Base-by-base conservation (phyloP, 2,329 filamentous ascomycete species). In the Capronia americana region DNA sequence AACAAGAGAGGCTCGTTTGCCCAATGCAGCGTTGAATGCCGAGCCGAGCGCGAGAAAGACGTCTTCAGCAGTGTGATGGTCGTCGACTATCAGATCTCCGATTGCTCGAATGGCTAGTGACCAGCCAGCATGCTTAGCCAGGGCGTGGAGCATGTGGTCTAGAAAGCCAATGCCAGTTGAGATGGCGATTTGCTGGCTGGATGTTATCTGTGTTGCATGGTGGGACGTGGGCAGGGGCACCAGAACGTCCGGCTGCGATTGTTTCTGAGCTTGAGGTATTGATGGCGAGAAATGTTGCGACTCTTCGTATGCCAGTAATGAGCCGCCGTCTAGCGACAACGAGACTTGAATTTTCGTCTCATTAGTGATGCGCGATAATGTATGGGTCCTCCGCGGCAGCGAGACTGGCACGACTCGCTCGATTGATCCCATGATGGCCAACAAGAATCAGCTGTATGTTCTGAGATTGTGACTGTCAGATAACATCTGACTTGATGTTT, bases 61-160 rank as follows among this genome's bases (percentile, higher is more conserved):
- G 78, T 99, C 95, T 84, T 99, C 95, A 70, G 93, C 91, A 8
- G 94, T 97, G 86, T 99, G 95, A 82, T 99, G 95, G 85, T 98
- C 95, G 82, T 99, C 95, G 78, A 99, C 97, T 83, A 96, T 91
- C 61, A 98, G 82, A 81, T 99, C 95, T 62, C 95, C 95, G 78
- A 90, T 87, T 79, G 92, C 96, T 70, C 88, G 84, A 64, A 99
- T 83, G 34, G 88, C 88, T 73, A 99, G 81, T 82, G 91, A 95
- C 95, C 94, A 98, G 69, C 95, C 94, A 5, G 91, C 89, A 81
- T 99, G 95, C 81, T 99, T 98, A 58, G 95, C 92, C 63, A 98
- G 86, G 5, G 95, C 95, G 80, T 99, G 95, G 58, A 98, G 86
- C 94, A 99, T 98, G 84, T 99, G 95, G 82, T 99, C 95, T 64